A percentile compares a stretch with the other conserved stretches of the same genome.
Evolutionary conservation across 2,329 filamentous ascomycete genomes (phyloP).

Genomic region (Trichophyton benhamiae): DNA sequence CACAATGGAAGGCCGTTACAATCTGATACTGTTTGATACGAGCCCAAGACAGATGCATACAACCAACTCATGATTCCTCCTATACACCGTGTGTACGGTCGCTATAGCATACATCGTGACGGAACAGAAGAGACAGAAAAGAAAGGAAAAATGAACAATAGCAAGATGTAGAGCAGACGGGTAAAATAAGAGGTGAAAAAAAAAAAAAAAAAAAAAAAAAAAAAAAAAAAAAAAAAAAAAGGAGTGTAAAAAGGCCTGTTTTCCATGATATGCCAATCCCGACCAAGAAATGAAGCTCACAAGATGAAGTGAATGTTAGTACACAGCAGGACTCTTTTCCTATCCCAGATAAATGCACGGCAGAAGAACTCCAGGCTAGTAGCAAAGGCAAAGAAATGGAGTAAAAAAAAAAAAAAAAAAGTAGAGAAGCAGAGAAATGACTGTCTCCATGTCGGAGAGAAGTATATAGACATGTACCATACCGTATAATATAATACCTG

Average conservation of each 20-base stretch:
- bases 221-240: not conserved
- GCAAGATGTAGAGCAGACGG: not conserved
- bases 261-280: not conserved
- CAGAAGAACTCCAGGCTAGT: not conserved
- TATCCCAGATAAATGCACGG: not conserved
- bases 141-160: no score
- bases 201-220: not conserved
- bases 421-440: not conserved
- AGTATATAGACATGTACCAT: not conserved
- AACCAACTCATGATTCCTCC: not conserved
- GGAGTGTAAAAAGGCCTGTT: not conserved
- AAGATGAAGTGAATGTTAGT: not conserved
- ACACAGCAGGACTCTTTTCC: not conserved
- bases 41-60: not conserved
- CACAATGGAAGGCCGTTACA: no score
- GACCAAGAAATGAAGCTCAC: not conserved
- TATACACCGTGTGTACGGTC: no score
- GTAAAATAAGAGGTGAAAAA: not conserved
- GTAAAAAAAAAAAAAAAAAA: not conserved
- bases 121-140: not conserved
- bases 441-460: not conserved
- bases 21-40: no score
- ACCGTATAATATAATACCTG: not conserved
- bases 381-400: no score
- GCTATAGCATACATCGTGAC: no score